Conservation (phyloP, 2,329 filamentous ascomycete species). For the Paraconiothyrium brasiliense region DNA sequence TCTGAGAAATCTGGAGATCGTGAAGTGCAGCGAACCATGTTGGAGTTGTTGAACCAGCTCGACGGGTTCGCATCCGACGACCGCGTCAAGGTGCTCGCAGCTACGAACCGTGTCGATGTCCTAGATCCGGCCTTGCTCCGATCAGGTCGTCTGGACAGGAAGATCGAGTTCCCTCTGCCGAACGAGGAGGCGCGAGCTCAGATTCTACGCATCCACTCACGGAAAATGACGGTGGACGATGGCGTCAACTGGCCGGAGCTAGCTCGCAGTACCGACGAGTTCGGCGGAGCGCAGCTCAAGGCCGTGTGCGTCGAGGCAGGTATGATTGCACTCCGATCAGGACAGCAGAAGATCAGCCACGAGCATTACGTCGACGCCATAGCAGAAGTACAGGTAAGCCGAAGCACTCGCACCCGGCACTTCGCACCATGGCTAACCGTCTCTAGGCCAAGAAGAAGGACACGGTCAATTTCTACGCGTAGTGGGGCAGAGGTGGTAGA, state of each 20-base stretch:
- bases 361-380: conserved; percentile 99
- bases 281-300: conserved; percentile 97
- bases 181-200: conserved; percentile 98
- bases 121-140: conserved; percentile 90
- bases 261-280: conserved; percentile 96
- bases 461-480: conserved; percentile 59
- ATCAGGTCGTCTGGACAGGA: conserved; percentile 91
- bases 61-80: conserved; percentile 98
- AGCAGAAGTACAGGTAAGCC: conserved; percentile 79
- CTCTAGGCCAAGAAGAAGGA: conserved; percentile 84
- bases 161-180: conserved; percentile 97
- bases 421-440: conserved; percentile 9
- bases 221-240: conserved; percentile 97
- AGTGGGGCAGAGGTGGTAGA: conserved; percentile 26
- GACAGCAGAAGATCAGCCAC: conserved; percentile 95
- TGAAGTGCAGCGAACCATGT: conserved; percentile 98
- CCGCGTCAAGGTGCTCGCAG: conserved; percentile 93
- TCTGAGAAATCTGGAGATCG: conserved; percentile 97
- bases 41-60: conserved; percentile 97
- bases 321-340: conserved; percentile 96
- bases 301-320: conserved; percentile 98
- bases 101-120: conserved; percentile 94
- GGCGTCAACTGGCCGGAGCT: conserved; percentile 95
- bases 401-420: neutral
- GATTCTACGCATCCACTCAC: conserved; percentile 95